A percentile compares a stretch with the other conserved stretches of the same genome.
Evolutionary conservation across 2,329 filamentous ascomycete species (phyloP).

Genomic region (Alternaria triticimaculans): DNA sequence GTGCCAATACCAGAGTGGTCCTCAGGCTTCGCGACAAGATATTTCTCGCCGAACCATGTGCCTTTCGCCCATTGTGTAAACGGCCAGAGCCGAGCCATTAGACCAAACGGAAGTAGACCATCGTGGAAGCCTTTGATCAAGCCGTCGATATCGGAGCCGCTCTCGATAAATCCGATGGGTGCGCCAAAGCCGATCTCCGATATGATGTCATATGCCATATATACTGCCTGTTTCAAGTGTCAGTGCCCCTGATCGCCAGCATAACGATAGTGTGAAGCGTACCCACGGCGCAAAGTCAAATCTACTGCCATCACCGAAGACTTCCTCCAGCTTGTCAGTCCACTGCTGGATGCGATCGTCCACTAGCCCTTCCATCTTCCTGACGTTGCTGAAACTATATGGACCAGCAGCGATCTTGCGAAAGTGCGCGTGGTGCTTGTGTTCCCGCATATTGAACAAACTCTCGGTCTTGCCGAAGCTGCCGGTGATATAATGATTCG

Average conservation of each 20-base stretch:
- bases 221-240: conserved; percentile 44
- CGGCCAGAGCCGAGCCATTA: conserved; percentile 60
- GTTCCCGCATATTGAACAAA: conserved; percentile 65
- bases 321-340: conserved; percentile 55
- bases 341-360: conserved; percentile 60
- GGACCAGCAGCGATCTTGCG: conserved; percentile 63
- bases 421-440: conserved; percentile 58
- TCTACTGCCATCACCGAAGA: conserved; percentile 54
- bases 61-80: conserved; percentile 63
- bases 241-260: neutral
- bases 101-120: conserved; percentile 58
- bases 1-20: conserved; percentile 62
- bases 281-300: conserved; percentile 64
- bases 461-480: conserved; percentile 63
- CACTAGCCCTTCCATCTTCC: conserved; percentile 65
- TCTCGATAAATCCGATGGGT: conserved; percentile 63
- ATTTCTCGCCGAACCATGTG: conserved; percentile 57
- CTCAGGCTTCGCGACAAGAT: conserved; percentile 61
- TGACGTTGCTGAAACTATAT: conserved; percentile 64
- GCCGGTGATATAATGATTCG: conserved; percentile 65
- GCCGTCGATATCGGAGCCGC: conserved; percentile 59
- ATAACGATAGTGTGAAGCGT: neutral
- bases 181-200: conserved; percentile 63
- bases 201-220: conserved; percentile 63
- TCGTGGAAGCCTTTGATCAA: conserved; percentile 64